Conservation (phyloP, 1,284 basidiomycete genomes). For the Ceratobasidium sp. region DNA sequence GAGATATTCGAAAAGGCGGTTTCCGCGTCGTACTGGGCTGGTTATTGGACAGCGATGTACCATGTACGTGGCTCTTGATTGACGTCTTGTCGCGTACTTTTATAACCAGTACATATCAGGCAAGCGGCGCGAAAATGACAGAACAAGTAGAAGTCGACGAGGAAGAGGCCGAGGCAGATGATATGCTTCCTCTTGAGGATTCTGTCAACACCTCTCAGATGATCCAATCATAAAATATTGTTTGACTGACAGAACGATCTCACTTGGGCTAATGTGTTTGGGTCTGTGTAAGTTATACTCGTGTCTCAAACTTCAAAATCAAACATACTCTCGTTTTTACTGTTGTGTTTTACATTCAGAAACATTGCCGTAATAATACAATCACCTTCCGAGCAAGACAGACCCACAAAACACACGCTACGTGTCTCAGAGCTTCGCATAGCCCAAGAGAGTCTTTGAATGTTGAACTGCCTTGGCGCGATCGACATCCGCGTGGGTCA, state of each 20-base stretch:
- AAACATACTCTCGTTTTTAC: background rate
- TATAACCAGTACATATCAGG: background rate
- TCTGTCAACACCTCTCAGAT: background rate
- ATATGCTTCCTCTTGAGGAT: slow-evolving; percentile 23
- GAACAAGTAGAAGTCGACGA: slow-evolving; percentile 11
- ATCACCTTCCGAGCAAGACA: background rate
- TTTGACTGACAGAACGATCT: background rate
- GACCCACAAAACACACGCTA: too few relatives aligned
- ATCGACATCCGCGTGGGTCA: slow-evolving; percentile 70
- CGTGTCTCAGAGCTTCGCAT: slow-evolving; percentile 51
- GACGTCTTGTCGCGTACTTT: background rate
- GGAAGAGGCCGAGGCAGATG: slow-evolving; percentile 29
- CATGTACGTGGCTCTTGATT: slow-evolving; percentile 57
- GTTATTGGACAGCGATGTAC: slow-evolving; percentile 84
- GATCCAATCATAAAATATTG: background rate
- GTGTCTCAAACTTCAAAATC: background rate
- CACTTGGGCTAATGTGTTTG: background rate
- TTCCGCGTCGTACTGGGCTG: slow-evolving; percentile 80
- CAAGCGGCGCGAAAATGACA: background rate
- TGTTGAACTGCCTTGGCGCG: slow-evolving; percentile 73
- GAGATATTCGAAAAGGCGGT: slow-evolving; percentile 76
- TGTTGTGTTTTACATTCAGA: background rate
- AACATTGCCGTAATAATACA: background rate
- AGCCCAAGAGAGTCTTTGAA: slow-evolving; percentile 54
- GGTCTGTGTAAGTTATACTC: slow-evolving; percentile 10